phyloP scores from a whole-genome alignment of 2,329 filamentous ascomycete genomes.

The Periconia sp. region DNA sequence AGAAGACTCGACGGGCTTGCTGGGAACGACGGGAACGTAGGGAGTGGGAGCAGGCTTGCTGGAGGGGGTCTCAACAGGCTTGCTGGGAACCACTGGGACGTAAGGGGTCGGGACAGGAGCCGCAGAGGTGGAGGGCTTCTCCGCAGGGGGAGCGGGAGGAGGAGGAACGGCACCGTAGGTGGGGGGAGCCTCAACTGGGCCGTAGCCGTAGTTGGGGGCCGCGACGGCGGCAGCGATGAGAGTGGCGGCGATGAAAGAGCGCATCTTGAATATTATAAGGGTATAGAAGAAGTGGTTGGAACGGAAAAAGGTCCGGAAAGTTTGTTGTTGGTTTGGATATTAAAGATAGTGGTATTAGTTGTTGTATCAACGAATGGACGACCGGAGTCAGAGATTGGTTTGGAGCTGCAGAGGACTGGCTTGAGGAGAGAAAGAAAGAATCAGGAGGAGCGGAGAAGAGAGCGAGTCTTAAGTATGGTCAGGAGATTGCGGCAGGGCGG shows the following conservation, averaged over 20 bases:
- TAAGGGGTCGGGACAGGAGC: no score
- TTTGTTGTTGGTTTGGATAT: slow-evolving; percentile 24
- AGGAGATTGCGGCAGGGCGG: slow-evolving; percentile 37
- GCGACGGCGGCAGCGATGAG: slow-evolving; percentile 35
- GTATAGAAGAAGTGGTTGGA: slow-evolving; percentile 20
- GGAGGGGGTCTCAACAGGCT: no score
- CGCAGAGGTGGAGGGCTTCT: neutral
- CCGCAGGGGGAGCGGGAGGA: neutral
- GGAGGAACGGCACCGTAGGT: neutral
- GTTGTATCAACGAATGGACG: slow-evolving; percentile 45
- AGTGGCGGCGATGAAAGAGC: slow-evolving; percentile 39
- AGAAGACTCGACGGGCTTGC: no score
- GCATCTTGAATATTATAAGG: slow-evolving; percentile 42
- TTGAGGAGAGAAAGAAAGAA: slow-evolving; percentile 35
- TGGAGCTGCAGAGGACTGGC: slow-evolving; percentile 36
- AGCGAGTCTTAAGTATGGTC: slow-evolving; percentile 35
- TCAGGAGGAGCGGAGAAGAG: slow-evolving; percentile 21
- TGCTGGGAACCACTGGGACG: no score
- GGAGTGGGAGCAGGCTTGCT: no score
- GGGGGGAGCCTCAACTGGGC: neutral
- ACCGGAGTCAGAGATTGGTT: slow-evolving; percentile 44
- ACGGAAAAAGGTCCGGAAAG: no score
- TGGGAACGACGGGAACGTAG: no score
- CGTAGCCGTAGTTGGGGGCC: slow-evolving; percentile 23
- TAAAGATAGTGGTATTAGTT: slow-evolving; percentile 45